These are phyloP conservation scores for Aspergillus novofumigatus DNA, from an alignment of 2,329 filamentous ascomycete genomes.

Conservation along the genomic window DNA sequence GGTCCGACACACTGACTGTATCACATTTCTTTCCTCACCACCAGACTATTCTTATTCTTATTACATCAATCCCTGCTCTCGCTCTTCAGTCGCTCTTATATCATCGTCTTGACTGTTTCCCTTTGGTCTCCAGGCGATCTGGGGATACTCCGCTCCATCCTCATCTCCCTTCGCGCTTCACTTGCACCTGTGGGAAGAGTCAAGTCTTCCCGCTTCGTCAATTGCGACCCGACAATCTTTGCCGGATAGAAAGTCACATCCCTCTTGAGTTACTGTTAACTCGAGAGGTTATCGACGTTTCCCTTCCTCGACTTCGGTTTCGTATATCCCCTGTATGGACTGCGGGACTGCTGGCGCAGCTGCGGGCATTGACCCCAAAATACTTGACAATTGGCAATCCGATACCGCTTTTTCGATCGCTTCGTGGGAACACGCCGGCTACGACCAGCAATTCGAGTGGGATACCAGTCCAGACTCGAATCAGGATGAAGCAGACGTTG, in stretches of 20 bases:
- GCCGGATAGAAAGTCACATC: neutral
- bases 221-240: neutral
- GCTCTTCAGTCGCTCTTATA: neutral
- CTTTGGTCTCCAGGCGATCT: neutral
- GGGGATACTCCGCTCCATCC: neutral
- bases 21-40: conserved; percentile 13
- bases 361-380: conserved; percentile 42
- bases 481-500: conserved; percentile 33
- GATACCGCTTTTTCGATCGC: conserved; percentile 30
- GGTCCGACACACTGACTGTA: conserved; percentile 5
- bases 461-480: conserved; percentile 38
- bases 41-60: conserved; percentile 1
- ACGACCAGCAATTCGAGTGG: conserved; percentile 36
- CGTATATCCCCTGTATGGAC: conserved; percentile 33
- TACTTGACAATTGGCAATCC: conserved; percentile 39
- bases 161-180: neutral
- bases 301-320: conserved; percentile 3
- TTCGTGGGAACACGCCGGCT: conserved; percentile 34
- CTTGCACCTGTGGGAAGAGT: neutral
- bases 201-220: neutral
- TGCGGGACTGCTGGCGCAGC: conserved; percentile 32
- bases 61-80: conserved; percentile 6
- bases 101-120: neutral
- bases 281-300: conserved; percentile 9
- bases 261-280: conserved; percentile 11